These are phyloP conservation scores for Phytophthora vignae DNA, from an alignment of 352 stramenopile species.

Conservation along the genomic window DNA sequence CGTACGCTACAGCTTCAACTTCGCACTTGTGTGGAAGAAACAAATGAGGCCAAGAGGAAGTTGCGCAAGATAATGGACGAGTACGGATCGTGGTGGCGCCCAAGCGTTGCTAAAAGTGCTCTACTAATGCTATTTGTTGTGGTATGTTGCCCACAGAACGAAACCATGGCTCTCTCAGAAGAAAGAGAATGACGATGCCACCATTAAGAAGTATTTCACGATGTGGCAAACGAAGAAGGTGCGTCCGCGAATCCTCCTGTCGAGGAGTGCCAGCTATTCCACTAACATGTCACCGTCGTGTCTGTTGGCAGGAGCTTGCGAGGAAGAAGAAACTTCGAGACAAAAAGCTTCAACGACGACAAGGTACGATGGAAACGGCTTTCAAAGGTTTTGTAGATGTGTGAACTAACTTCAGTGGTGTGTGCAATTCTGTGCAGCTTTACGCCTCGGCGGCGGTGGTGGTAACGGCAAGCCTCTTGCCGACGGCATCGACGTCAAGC, in stretches of 20 bases:
- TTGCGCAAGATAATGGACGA: conserved; percentile 62
- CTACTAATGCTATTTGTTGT: conserved; percentile 5
- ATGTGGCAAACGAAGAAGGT: conserved; percentile 80
- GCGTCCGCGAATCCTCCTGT: conserved; percentile 2
- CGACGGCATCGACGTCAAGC: conserved; percentile 29
- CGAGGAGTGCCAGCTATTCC: not conserved
- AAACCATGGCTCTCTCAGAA: conserved; percentile 72
- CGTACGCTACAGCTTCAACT: conserved; percentile 58
- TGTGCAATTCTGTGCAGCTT: conserved; percentile 18
- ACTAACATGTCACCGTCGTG: not conserved
- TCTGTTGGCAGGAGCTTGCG: conserved; percentile 56
- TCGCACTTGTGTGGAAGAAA: conserved; percentile 46
- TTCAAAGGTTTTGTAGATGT: not conserved
- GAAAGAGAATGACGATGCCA: conserved; percentile 51
- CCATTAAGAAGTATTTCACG: conserved; percentile 63
- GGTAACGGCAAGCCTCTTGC: conserved; percentile 37
- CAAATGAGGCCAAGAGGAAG: conserved; percentile 69
- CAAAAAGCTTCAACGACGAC: conserved; percentile 73
- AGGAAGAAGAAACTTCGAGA: conserved; percentile 78
- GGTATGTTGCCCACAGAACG: conserved; percentile 35
- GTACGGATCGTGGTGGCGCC: conserved; percentile 32
- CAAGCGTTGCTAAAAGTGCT: not conserved
- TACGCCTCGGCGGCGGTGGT: conserved; percentile 31
- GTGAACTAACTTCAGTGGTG: conserved; percentile 1
- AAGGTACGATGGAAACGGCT: conserved; percentile 42